Percentiles rank a stretch among this genome's conserved stretches.
Conservation (phyloP, 1,284 basidiomycete genomes). For the Sparassis latifolia region DNA sequence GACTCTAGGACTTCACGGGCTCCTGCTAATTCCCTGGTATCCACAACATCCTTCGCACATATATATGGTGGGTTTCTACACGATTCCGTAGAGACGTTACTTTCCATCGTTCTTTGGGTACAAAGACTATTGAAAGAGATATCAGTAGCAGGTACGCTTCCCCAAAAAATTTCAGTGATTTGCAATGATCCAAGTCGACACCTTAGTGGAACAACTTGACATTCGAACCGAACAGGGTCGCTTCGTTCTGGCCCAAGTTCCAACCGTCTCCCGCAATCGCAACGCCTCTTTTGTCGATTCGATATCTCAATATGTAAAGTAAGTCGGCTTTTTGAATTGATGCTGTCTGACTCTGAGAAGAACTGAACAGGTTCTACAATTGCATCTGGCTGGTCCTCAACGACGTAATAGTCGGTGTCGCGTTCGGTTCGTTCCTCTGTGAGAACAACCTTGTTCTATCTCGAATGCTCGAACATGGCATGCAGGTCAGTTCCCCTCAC, state of each 20-base stretch:
- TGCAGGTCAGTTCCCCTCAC: slow-evolving; percentile 33
- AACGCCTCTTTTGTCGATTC: slow-evolving; percentile 12
- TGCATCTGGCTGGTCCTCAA: slow-evolving; percentile 88
- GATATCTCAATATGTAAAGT: slow-evolving; percentile 54
- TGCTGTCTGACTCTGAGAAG: not conserved
- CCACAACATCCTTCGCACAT: too few species aligned
- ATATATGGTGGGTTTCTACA: too few species aligned
- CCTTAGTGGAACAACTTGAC: slow-evolving; percentile 18
- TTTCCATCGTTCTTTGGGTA: not conserved
- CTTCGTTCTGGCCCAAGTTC: slow-evolving; percentile 10
- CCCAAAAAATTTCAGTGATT: too few species aligned
- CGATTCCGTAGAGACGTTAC: not conserved
- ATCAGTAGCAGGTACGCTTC: slow-evolving; percentile 6
- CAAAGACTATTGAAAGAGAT: slow-evolving; percentile 1
- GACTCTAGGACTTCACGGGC: too few species aligned
- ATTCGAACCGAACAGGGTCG: slow-evolving; percentile 18
- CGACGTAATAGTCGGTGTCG: slow-evolving; percentile 79
- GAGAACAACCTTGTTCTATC: slow-evolving; percentile 51
- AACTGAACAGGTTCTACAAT: slow-evolving; percentile 72
- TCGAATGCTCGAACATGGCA: slow-evolving; percentile 27
- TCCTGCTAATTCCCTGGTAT: too few species aligned
- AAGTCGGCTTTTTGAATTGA: slow-evolving; percentile 12
- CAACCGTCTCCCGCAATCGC: slow-evolving; percentile 9
- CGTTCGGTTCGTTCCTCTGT: slow-evolving; percentile 61
- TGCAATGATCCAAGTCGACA: not conserved